Conservation (phyloP, 805 yeast genomes). For the Pichia californica region DNA sequence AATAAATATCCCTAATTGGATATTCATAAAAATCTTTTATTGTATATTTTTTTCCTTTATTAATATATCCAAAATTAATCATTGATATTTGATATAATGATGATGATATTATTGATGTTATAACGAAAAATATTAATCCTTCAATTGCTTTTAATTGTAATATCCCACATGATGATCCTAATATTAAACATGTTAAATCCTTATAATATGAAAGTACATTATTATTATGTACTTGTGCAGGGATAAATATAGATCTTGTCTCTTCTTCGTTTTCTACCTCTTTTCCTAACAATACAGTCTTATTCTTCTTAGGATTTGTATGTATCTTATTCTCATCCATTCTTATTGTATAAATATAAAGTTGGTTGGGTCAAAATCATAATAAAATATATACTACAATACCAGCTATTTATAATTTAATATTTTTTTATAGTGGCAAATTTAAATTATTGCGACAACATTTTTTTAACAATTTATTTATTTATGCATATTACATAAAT, state of each 20-base stretch:
- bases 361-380: too few relatives aligned
- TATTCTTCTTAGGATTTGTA: background rate
- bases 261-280: background rate
- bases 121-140: conserved; percentile 42
- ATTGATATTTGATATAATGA: conserved; percentile 20
- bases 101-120: conserved; percentile 30
- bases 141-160: conserved; percentile 41
- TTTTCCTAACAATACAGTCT: background rate
- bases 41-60: background rate
- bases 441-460: too few relatives aligned
- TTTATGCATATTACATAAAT: too few relatives aligned
- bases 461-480: too few relatives aligned
- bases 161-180: conserved; percentile 52
- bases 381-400: too few relatives aligned
- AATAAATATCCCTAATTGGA: conserved; percentile 35
- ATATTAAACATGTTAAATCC: conserved; percentile 42
- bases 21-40: conserved; percentile 30
- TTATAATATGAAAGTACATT: conserved; percentile 18
- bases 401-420: too few relatives aligned
- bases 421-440: too few relatives aligned
- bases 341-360: background rate
- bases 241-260: conserved; percentile 7
- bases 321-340: background rate
- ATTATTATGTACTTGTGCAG: conserved; percentile 14
- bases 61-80: conserved; percentile 19